Base-by-base conservation (phyloP, 2,329 filamentous ascomycete genomes). In the Neoascochyta sp. region DNA sequence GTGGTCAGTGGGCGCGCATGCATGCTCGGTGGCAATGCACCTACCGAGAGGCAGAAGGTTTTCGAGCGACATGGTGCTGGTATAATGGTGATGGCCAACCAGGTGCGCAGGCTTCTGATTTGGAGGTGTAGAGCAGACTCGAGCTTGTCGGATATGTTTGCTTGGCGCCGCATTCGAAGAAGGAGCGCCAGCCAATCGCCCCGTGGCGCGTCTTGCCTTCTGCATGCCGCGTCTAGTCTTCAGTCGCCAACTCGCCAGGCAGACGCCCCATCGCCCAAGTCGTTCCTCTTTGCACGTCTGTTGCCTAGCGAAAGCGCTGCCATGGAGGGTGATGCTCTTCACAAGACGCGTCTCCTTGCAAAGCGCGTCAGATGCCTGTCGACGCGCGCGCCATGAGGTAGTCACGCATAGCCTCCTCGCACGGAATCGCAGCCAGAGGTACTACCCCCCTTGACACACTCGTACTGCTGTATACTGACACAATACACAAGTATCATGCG, bases 301-400 rank as follows among this genome's bases (percentile, higher is more conserved):
- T 50, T 57, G 54, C 52, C 57, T 59, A 43, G 38, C 27, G 16
- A 43, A 43, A 51, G 53, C 54, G 52, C 48, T 45, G 50, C 43
- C 36, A 62, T 62, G 57, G 59, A 57, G 53, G 40, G 50, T 39
- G 44, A 61, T 62, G 57, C 52, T 52, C 40, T 42, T 39, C 46
- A 45, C 38, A 45, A 45, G 38, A 47, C 41, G 56, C 50, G 52
- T 42, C 46, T 41, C 47, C 34, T 31, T 48, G 25, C 34, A 41
- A 34, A 44, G 48, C 48, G 54, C 45, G 44, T 45, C 43, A 36
- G 25, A 39, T 30, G 22, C 35, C 24, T 27, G 24, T 26, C 39
- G 37, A 41, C 41, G 41, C 31, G 44, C 30, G 29, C 32, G 32
- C 43, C 20, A 34, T 45, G 36, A 45, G 27, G 40, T 41, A 25